Conservation (phyloP, 2,329 filamentous ascomycete genomes). For the Trichoderma brevicompactum region DNA sequence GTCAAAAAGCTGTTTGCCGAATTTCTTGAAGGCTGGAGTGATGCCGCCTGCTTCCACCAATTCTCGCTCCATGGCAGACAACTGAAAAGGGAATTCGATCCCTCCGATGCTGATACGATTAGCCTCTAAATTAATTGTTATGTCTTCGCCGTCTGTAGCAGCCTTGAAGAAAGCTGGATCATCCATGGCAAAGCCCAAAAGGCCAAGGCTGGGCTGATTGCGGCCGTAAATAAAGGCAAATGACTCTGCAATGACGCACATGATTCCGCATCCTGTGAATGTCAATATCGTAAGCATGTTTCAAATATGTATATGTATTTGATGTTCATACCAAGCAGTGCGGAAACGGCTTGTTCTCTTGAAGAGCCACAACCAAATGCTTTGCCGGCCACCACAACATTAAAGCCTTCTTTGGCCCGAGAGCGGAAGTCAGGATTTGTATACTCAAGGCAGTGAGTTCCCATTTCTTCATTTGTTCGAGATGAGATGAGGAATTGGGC, state of each 20-base stretch:
- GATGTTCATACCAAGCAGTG: constrained; percentile 35
- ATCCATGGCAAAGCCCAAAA: constrained; percentile 48
- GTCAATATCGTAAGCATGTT: background rate
- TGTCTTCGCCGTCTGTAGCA: constrained; percentile 42
- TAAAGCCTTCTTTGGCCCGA: constrained; percentile 42
- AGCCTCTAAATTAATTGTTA: constrained; percentile 44
- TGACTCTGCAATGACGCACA: constrained; percentile 50
- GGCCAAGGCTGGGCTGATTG: constrained; percentile 51
- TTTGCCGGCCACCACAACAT: constrained; percentile 51
- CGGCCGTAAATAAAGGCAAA: constrained; percentile 53
- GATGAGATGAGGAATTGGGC: constrained; percentile 39
- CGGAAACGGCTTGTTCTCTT: constrained; percentile 49
- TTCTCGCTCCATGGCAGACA: constrained; percentile 47
- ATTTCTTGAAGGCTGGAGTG: constrained; percentile 45
- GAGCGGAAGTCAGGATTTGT: constrained; percentile 48
- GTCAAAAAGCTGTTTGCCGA: constrained; percentile 43
- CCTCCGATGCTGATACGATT: constrained; percentile 31
- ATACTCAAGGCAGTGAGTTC: constrained; percentile 46
- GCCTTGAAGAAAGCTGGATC: constrained; percentile 46
- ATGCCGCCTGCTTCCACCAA: constrained; percentile 46
- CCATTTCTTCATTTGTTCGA: constrained; percentile 41
- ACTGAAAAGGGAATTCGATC: constrained; percentile 40
- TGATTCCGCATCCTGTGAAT: constrained; percentile 42
- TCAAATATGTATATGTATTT: background rate
- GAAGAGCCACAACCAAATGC: constrained; percentile 53